Percentiles rank a stretch among this genome's conserved stretches.
Conservation (phyloP, 805 yeast species). For the Candida gorgasii region DNA sequence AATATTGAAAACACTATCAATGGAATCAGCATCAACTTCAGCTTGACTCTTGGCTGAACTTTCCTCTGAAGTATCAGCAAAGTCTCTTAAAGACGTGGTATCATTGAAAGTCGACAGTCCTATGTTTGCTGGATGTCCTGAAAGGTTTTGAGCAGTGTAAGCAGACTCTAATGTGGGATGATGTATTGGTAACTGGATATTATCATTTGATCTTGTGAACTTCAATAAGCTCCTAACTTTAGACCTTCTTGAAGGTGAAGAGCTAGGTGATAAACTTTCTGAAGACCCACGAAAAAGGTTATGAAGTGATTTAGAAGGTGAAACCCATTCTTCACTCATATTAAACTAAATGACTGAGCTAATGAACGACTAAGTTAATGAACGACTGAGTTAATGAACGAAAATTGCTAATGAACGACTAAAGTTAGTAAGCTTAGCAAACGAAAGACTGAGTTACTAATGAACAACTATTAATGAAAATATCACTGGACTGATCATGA, state of each 20-base stretch:
- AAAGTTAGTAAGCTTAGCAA: too few relatives aligned
- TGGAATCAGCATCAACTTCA: conserved; percentile 27
- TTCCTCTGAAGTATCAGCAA: conserved; percentile 38
- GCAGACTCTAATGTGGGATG: conserved; percentile 3
- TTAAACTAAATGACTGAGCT: background rate
- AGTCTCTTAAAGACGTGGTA: conserved; percentile 28
- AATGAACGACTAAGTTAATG: background rate
- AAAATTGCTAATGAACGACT: too few relatives aligned
- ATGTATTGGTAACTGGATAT: background rate
- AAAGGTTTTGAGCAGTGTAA: too few relatives aligned
- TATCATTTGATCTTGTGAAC: background rate
- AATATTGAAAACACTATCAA: conserved; percentile 33
- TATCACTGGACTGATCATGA: too few relatives aligned
- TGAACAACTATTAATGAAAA: too few relatives aligned
- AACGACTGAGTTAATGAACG: background rate
- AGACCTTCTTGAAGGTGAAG: conserved; percentile 6
- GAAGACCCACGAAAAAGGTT: conserved; percentile 23
- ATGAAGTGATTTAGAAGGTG: conserved; percentile 29
- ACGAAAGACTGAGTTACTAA: too few relatives aligned
- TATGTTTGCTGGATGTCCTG: background rate
- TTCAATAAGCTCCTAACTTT: conserved; percentile 5
- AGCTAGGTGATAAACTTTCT: conserved; percentile 16
- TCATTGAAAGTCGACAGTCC: background rate
- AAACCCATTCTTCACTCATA: conserved; percentile 18
- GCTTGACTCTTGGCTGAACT: background rate